phyloP scores from a whole-genome alignment of 257 asterid genomes.

The Ligustrum vulgare region DNA sequence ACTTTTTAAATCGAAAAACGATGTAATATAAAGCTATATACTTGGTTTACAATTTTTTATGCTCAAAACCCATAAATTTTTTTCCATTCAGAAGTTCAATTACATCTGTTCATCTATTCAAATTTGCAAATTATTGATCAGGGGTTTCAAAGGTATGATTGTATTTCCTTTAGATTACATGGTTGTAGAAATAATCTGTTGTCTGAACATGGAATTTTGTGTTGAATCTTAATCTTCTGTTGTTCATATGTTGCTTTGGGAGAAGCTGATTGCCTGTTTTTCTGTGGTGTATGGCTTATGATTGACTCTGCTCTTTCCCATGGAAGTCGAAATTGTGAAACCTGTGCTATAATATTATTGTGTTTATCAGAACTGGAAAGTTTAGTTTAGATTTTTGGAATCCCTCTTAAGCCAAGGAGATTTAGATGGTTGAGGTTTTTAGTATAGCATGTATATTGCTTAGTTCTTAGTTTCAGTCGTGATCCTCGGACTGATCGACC shows the following conservation, averaged over 20 bases:
- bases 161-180: conserved; percentile 11
- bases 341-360: background rate
- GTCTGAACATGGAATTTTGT: background rate
- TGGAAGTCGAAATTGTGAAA: background rate
- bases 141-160: conserved; percentile 30
- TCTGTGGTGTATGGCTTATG: background rate
- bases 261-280: conserved; percentile 1
- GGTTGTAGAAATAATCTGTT: background rate
- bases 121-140: conserved; percentile 30
- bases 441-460: background rate
- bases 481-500: background rate
- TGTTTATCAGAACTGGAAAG: conserved; percentile 7
- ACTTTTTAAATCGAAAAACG: conserved; percentile 24
- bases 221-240: background rate
- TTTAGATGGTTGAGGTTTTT: background rate
- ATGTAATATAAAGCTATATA: conserved; percentile 24
- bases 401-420: background rate
- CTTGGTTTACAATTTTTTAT: conserved; percentile 28
- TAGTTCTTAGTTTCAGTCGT: background rate
- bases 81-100: conserved; percentile 21
- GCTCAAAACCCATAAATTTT: conserved; percentile 35
- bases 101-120: conserved; percentile 14
- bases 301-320: background rate
- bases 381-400: background rate
- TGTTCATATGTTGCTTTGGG: conserved; percentile 14